These are phyloP conservation scores for Hypsizygus marmoreus DNA, from an alignment of 768 basidiomycete genomes.

Conservation along the genomic window DNA sequence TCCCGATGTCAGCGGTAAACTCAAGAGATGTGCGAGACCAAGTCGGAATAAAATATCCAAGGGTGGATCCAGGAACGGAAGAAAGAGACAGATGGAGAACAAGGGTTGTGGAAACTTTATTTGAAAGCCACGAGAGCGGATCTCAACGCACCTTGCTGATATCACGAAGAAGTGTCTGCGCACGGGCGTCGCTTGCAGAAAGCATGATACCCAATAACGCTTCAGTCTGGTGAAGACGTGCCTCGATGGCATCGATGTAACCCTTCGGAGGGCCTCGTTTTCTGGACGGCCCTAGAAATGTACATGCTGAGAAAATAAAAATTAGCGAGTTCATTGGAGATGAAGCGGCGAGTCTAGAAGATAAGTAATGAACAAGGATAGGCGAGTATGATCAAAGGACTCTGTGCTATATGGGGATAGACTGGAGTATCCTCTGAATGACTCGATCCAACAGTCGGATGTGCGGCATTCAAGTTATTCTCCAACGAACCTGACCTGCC, in stretches of 20 bases:
- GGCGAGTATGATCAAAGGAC: not conserved
- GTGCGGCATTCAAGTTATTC: constrained; percentile 6
- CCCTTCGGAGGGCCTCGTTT: constrained; percentile 91
- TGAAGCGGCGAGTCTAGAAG: constrained; percentile 14
- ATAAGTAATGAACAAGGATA: not conserved
- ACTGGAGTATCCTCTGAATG: not conserved
- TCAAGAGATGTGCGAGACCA: not conserved
- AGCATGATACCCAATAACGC: constrained; percentile 84
- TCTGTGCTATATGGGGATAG: constrained; percentile 10
- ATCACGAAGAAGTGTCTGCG: constrained; percentile 48
- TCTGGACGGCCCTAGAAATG: constrained; percentile 76
- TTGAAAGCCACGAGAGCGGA: not conserved
- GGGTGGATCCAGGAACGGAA: constrained; percentile 1
- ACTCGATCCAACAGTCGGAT: too few relatives aligned
- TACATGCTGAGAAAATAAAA: constrained; percentile 53
- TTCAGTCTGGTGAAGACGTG: constrained; percentile 87
- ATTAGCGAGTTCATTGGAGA: constrained; percentile 7
- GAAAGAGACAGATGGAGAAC: constrained; percentile 2
- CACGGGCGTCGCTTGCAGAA: constrained; percentile 44
- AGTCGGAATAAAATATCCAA: constrained; percentile 1
- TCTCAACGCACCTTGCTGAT: constrained; percentile 49
- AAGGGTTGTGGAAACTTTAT: constrained; percentile 10
- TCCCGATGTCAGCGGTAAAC: constrained; percentile 4
- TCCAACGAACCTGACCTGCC: constrained; percentile 8
- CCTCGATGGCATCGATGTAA: constrained; percentile 94